Evolutionary conservation across 441 rosid species (phyloP).

Genomic region (Croton setiger): DNA sequence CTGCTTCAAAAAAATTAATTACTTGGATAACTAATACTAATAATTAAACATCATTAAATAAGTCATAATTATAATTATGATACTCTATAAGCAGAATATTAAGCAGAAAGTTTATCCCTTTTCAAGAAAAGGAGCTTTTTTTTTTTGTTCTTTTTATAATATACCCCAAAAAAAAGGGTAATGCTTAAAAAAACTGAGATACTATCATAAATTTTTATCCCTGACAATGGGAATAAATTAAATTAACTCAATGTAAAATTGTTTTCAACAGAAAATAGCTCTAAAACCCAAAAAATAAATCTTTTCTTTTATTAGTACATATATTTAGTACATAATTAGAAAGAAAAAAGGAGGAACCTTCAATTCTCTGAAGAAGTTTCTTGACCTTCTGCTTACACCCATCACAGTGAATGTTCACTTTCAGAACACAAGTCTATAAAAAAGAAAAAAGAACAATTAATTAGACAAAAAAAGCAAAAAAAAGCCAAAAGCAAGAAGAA

Average conservation of each 20-base stretch:
- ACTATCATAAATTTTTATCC: not conserved
- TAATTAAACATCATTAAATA: too few relatives aligned
- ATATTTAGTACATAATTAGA: not conserved
- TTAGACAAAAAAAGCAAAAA: conserved; percentile 19
- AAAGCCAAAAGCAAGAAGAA: conserved; percentile 9
- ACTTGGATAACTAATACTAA: too few relatives aligned
- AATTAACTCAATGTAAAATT: not conserved
- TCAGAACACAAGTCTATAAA: conserved; percentile 63
- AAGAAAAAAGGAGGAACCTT: conserved; percentile 44
- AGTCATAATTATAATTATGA: too few relatives aligned
- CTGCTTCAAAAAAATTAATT: conserved; percentile 27
- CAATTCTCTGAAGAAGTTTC: conserved; percentile 80
- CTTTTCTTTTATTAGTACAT: too few relatives aligned
- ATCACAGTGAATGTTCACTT: conserved; percentile 82
- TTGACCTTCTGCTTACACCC: conserved; percentile 89
- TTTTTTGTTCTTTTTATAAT: not conserved
- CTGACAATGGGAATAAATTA: not conserved
- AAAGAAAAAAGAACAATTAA: not conserved
- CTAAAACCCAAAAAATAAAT: too few relatives aligned
- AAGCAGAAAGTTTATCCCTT: not conserved
- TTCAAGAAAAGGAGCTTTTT: not conserved
- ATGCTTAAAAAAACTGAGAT: not conserved
- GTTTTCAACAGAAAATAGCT: not conserved
- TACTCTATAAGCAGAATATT: not conserved
- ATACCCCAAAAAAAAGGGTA: not conserved